A percentile compares a stretch with the other conserved stretches of the same genome.
Conservation (phyloP, 108 stramenopile species). For the Nitzschia palea region DNA sequence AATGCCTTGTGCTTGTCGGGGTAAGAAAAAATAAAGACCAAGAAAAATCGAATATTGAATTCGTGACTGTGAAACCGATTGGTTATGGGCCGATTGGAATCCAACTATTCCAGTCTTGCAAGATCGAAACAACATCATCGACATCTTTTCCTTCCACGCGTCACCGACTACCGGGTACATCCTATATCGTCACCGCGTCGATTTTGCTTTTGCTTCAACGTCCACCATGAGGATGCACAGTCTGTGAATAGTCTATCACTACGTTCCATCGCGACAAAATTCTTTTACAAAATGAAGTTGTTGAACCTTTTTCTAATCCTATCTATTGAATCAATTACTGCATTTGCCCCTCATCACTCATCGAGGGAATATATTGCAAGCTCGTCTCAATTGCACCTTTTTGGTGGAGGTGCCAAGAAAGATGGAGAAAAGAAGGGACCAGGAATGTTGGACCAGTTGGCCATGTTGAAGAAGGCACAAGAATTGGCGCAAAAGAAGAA, state of each 20-base stretch:
- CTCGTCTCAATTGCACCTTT: conserved; percentile 3
- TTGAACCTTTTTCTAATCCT: not conserved
- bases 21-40: not conserved
- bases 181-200: too few relatives aligned
- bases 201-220: too few relatives aligned
- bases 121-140: too few relatives aligned
- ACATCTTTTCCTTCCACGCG: too few relatives aligned
- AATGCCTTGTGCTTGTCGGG: conserved; percentile 23
- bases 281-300: conserved; percentile 3
- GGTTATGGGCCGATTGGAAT: too few relatives aligned
- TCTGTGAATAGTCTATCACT: too few relatives aligned
- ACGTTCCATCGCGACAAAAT: too few relatives aligned
- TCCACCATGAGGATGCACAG: too few relatives aligned
- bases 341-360: conserved; percentile 7
- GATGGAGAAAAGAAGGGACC: conserved; percentile 41
- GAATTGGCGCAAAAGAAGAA: conserved; percentile 80
- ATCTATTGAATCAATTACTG: not conserved
- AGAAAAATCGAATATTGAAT: too few relatives aligned
- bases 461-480: conserved; percentile 91
- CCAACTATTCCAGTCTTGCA: too few relatives aligned
- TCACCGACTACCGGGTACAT: too few relatives aligned
- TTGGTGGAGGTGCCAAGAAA: conserved; percentile 59
- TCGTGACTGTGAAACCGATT: too few relatives aligned
- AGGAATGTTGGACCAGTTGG: conserved; percentile 89
- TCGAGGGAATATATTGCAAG: not conserved